Base-by-base conservation (phyloP, 2,329 filamentous ascomycete species). In the Verticillium longisporum region DNA sequence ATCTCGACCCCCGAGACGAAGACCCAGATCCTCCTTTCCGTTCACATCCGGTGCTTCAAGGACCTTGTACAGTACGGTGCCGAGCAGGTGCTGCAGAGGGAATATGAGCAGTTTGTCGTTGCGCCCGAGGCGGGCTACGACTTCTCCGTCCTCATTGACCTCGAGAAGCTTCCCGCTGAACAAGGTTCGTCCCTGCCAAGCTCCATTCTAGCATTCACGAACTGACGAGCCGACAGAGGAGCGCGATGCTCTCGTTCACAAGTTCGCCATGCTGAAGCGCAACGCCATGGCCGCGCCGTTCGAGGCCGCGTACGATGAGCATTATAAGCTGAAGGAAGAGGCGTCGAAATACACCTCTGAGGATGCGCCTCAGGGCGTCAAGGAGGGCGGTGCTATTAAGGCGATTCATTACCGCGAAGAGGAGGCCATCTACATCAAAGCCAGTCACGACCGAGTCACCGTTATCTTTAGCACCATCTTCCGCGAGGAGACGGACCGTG, bases 401-500 rank as follows among this genome's bases (percentile, higher is more conserved):
- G 88, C 94, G 2, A 96, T 99, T 69, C 94, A 98, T 76, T 99
- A 99, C 79, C 90, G 95, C 61, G 96, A 99, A 71, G 93, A 98
- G 80, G 95, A 99, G 76, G 93, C 95, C 59, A 98, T 99, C 72
- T 99, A 96, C 76, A 89, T 99, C 80, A 98, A 99, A 80, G 94
- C 95, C 64, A 96, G 91, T 75, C 90, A 96, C 78, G 95, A 99
- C 74, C 88, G 95, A 70, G 95, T 99, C 59, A 99, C 96, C 1
- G 93, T 99, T 70, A 99, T 99, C 72, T 99, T 99, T 83, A 97
- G 92, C 78, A 99, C 95, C 53, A 86, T 98, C 59, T 99, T 99
- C 83, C 85, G 92, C 61, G 96, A 99, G 73, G 96, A 99, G 79
- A 99, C 96, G 60, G 95, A 99, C 73, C 84, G 94, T 64, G 91